Evolutionary conservation across 192 early-diverging fungal genomes (phyloP).

Genomic region (Cladochytrium replicatum): DNA sequence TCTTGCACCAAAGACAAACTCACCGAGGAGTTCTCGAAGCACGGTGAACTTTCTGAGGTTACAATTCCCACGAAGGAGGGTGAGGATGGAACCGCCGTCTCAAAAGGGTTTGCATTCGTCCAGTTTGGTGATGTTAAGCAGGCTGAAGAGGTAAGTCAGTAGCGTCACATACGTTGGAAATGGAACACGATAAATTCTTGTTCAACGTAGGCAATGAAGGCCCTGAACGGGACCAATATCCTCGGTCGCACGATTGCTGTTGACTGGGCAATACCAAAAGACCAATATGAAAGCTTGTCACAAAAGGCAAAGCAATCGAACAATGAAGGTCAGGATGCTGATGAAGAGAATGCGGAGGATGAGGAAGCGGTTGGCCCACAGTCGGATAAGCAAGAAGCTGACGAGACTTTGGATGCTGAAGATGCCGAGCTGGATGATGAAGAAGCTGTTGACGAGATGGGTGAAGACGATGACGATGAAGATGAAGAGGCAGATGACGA

Average conservation of each 20-base stretch:
- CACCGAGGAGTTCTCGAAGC: constrained; percentile 47
- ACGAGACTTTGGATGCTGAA: too few species aligned
- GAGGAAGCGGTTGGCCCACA: constrained; percentile 19
- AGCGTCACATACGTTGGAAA: too few species aligned
- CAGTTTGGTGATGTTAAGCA: constrained; percentile 65
- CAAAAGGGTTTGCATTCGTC: constrained; percentile 87
- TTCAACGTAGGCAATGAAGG: constrained; percentile 41
- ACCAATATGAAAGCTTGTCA: constrained; percentile 32
- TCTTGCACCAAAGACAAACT: constrained; percentile 40
- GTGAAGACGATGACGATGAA: constrained; percentile 24
- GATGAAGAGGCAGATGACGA: constrained; percentile 14
- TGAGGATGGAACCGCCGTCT: constrained; percentile 60
- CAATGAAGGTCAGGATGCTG: constrained; percentile 7
- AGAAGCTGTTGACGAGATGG: constrained; percentile 17
- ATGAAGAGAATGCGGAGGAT: constrained; percentile 29
- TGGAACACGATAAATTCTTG: not conserved
- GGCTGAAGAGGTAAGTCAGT: constrained; percentile 35
- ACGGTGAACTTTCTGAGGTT: constrained; percentile 61
- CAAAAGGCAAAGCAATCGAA: constrained; percentile 35
- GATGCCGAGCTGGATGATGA: constrained; percentile 29
- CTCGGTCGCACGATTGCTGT: constrained; percentile 69
- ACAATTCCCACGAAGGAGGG: constrained; percentile 65
- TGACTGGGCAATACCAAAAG: constrained; percentile 74
- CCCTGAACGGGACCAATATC: constrained; percentile 61
- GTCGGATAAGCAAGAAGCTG: constrained; percentile 21